Evolutionary conservation across 2,329 filamentous ascomycete species (phyloP), one percentile per base, ranked within the genome.

Genomic region (Cladosporium colombiae): DNA sequence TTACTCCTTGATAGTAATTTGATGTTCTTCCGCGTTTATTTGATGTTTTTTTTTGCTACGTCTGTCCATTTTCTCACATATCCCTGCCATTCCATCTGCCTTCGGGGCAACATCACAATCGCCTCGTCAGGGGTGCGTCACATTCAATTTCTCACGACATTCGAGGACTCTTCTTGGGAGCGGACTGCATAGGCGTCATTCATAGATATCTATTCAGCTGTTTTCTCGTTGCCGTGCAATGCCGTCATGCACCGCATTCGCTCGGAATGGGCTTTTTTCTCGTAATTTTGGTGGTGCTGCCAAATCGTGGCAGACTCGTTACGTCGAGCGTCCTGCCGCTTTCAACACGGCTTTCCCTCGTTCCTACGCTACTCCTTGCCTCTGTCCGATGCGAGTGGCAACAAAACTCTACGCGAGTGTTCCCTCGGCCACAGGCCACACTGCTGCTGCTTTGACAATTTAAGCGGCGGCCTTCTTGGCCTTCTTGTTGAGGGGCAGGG

Each of bases 301-400:
- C 61, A 46, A 29, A 27, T 56, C 50, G 35, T 63, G 61, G 52
- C 50, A 63, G 61, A 63, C 25, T 63, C 61, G 61, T 63, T 63
- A 63, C 35, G 35, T 29, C 49, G 18, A 46, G 69, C 68, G 23
- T 91, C 90, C 81, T 83, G 81, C 67, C 82, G 77, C 76, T 90
- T 91, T 49, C 18, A 53, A 62, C 84, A 31, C 52, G 52, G 25
- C 31, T 90, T 88, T 86, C 91, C 93, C 87, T 93, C 96, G 84
- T 91, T 95, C 84, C 92, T 92, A 77, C 92, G 93, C 78, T 93
- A 93, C 82, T 91, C 91, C 82, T 91, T 92, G 71, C 89, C 84
- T 62, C 81, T 81, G 52, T 83, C 82, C 25, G 84, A 23, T 31
- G 35, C 31, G 25, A 52, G 59, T 37, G 59, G 31, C 16, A 16